phyloP scores from a whole-genome alignment of 371 early-diverging fungal species.

The Mucor ambiguus region DNA sequence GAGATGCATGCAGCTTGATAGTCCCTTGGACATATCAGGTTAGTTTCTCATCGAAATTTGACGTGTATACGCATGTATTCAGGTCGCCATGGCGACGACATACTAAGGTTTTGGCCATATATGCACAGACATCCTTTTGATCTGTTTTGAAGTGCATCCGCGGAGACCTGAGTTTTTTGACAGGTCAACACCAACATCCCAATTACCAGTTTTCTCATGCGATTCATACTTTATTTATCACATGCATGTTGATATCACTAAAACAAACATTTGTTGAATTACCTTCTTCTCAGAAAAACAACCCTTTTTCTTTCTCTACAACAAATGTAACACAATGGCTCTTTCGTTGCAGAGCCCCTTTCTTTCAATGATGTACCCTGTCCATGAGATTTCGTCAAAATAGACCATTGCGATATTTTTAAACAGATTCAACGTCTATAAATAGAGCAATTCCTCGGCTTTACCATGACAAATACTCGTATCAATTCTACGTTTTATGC shows the following conservation, averaged over 20 bases:
- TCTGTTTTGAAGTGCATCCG: not conserved
- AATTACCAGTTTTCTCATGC: not conserved
- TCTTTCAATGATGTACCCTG: not conserved
- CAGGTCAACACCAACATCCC: not conserved
- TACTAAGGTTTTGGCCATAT: not conserved
- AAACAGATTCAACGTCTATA: not conserved
- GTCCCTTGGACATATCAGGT: not conserved
- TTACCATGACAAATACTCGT: not conserved
- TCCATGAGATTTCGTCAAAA: not conserved
- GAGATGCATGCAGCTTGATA: not conserved
- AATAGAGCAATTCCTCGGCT: not conserved
- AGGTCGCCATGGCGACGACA: not conserved
- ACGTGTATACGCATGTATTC: not conserved
- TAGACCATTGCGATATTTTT: not conserved
- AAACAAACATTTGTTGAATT: not conserved
- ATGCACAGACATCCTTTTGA: not conserved
- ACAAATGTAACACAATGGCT: not conserved
- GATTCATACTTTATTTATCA: not conserved
- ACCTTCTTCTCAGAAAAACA: not conserved
- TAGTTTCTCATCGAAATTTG: not conserved
- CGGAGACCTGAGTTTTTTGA: slow-evolving; percentile 6
- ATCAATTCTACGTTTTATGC: not conserved
- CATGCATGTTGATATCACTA: not conserved
- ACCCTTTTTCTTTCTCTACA: not conserved
- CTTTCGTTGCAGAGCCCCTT: not conserved